These are phyloP conservation scores for Venturia aucupariae DNA, from an alignment of 2,329 filamentous ascomycete species.

Conservation along the genomic window DNA sequence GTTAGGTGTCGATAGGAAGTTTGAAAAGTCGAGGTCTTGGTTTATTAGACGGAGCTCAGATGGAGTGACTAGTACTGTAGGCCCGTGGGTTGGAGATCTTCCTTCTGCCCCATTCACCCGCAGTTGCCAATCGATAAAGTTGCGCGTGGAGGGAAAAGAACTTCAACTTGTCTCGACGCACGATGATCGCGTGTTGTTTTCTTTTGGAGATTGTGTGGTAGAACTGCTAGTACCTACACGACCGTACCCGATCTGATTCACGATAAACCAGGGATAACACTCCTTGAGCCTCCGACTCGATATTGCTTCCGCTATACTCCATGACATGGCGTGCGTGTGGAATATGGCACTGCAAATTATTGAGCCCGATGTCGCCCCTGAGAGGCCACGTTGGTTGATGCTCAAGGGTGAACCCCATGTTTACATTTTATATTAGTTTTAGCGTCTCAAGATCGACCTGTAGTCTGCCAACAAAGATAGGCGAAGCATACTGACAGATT, in stretches of 20 bases:
- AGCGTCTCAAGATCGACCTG: neutral
- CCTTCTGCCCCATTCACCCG: neutral
- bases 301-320: neutral
- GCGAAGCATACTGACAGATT: too few species aligned
- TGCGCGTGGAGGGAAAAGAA: neutral
- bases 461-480: too few species aligned
- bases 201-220: neutral
- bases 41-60: neutral
- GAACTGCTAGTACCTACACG: neutral
- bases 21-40: neutral
- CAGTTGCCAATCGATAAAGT: neutral
- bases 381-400: neutral
- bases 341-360: too few species aligned
- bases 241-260: neutral
- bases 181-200: neutral
- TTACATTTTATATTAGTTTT: neutral
- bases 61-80: too few species aligned
- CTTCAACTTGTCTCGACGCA: neutral
- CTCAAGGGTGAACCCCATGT: neutral
- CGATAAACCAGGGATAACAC: neutral
- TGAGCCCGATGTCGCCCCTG: neutral
- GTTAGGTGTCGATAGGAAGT: neutral
- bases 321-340: neutral
- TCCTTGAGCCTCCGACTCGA: slow-evolving; percentile 2
- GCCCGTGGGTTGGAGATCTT: neutral